Evolutionary conservation across 1,139 yeast genomes (phyloP).

Genomic region (Magnusiomyces suaveolens): DNA sequence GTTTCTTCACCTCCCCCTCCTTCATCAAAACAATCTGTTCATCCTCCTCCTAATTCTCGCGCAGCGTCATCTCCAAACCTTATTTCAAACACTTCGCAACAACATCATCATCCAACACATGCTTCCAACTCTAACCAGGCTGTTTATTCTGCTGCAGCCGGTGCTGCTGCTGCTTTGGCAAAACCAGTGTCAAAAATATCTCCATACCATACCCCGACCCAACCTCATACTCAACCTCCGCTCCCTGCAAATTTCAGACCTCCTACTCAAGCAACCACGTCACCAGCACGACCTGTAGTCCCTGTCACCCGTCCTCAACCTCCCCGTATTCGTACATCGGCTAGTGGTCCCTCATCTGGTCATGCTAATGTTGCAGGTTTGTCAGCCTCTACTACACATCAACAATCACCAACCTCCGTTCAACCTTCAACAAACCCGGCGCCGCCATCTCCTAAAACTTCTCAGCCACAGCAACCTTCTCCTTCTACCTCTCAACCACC

Average conservation of each 20-base stretch:
- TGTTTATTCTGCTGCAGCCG: slow-evolving; percentile 26
- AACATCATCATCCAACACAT: slow-evolving; percentile 11
- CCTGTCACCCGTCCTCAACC: not conserved
- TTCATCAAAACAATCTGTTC: slow-evolving; percentile 6
- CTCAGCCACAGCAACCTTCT: not conserved
- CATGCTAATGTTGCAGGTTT: too few relatives aligned
- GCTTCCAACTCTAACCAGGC: slow-evolving; percentile 28
- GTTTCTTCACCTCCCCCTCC: not conserved
- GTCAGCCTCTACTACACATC: too few relatives aligned
- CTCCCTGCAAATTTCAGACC: not conserved
- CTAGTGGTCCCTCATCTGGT: not conserved
- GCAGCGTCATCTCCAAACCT: slow-evolving; percentile 9
- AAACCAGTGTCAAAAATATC: slow-evolving; percentile 12
- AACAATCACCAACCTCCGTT: too few relatives aligned
- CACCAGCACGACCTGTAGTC: not conserved
- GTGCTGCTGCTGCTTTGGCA: slow-evolving; percentile 31
- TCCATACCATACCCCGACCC: slow-evolving; percentile 12
- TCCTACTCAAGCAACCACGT: slow-evolving; percentile 3
- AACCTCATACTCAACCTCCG: slow-evolving; percentile 2
- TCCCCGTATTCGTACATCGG: slow-evolving; percentile 16
- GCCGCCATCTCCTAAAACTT: not conserved
- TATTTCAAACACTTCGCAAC: slow-evolving; percentile 4
- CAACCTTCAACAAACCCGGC: not conserved
- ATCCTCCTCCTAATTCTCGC: slow-evolving; percentile 9
- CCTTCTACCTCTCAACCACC: slow-evolving; percentile 2